Percentiles rank a stretch among this genome's conserved stretches.
Conservation (phyloP, 345 rosid genomes). For the Camelina hispida region DNA sequence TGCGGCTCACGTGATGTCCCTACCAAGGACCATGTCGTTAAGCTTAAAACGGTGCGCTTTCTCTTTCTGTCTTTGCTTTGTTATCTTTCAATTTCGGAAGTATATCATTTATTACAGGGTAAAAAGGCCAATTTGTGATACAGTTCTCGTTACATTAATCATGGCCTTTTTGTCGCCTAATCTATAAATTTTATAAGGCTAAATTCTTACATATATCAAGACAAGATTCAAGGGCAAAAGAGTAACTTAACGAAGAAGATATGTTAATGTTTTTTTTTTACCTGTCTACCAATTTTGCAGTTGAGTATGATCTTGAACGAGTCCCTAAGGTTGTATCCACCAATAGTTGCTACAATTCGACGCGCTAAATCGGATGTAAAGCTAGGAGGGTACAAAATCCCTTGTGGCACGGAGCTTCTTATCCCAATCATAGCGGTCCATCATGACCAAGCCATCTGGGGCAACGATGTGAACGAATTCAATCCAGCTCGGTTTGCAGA, state of each 20-base stretch:
- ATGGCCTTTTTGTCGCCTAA: constrained; percentile 37
- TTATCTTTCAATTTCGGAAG: constrained; percentile 3
- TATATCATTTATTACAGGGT: neutral
- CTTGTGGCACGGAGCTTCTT: constrained; percentile 65
- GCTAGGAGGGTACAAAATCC: constrained; percentile 81
- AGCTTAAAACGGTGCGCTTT: constrained; percentile 70
- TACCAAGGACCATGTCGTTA: constrained; percentile 70
- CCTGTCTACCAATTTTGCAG: constrained; percentile 43
- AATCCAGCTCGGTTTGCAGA: constrained; percentile 71
- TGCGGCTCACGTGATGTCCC: constrained; percentile 84
- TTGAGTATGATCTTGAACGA: constrained; percentile 69
- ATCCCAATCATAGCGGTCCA: constrained; percentile 83
- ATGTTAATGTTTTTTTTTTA: neutral
- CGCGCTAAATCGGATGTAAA: constrained; percentile 62
- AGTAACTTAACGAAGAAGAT: neutral
- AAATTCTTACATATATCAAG: constrained; percentile 12
- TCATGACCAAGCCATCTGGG: constrained; percentile 78
- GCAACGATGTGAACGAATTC: constrained; percentile 74
- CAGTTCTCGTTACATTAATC: constrained; percentile 28
- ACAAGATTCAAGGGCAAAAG: constrained; percentile 15
- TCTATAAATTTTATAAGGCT: constrained; percentile 7
- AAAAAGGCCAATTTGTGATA: neutral
- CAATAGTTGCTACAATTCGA: constrained; percentile 72
- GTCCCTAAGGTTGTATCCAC: constrained; percentile 75
- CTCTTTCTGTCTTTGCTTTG: constrained; percentile 11